phyloP scores from a whole-genome alignment of 2,329 filamentous ascomycete species.

The Colletotrichum sp. region DNA sequence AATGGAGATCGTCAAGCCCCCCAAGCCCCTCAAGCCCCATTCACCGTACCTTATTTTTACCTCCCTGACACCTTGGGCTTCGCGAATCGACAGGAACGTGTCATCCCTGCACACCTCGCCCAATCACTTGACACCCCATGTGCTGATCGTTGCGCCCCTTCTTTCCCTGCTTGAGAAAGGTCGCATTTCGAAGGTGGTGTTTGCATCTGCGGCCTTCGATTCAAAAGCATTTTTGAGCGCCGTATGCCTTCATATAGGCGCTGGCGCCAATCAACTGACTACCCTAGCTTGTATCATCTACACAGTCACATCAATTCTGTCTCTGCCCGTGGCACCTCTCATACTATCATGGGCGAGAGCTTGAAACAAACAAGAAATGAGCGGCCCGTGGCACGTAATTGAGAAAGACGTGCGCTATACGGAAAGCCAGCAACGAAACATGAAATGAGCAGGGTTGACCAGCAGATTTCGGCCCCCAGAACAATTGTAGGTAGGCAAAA shows the following conservation, averaged over 20 bases:
- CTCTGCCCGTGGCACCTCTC: not conserved
- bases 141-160: not conserved
- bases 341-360: not conserved
- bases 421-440: not conserved
- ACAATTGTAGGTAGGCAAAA: not conserved
- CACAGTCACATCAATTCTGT: not conserved
- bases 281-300: not conserved
- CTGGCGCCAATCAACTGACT: not conserved
- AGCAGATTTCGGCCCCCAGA: not conserved
- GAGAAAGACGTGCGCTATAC: not conserved
- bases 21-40: not conserved
- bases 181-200: not conserved
- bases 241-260: not conserved
- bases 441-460: not conserved
- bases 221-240: not conserved
- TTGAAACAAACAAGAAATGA: conserved; percentile 5
- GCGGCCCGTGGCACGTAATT: not conserved
- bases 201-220: not conserved
- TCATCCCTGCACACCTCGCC: not conserved
- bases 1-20: not conserved
- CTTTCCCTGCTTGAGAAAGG: not conserved
- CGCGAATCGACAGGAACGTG: not conserved
- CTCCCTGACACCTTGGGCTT: not conserved
- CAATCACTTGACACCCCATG: not conserved
- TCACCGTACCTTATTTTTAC: not conserved